A percentile compares a stretch with the other conserved stretches of the same genome.
Evolutionary conservation across 2,329 filamentous ascomycete genomes (phyloP).

Genomic region (Epichloe festucae): DNA sequence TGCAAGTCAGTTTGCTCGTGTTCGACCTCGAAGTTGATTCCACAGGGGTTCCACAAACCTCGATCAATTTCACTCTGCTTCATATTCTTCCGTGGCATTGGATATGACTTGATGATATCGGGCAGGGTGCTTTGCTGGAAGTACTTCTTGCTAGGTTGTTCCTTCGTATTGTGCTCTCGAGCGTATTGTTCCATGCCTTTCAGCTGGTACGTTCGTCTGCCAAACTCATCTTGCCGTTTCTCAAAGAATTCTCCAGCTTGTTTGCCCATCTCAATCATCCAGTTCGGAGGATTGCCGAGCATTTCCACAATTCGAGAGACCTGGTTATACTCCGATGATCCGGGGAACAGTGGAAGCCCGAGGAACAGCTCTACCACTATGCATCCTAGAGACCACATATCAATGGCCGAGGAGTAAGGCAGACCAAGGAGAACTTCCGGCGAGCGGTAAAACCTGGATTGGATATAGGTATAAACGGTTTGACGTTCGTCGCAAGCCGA

Average conservation of each 20-base stretch:
- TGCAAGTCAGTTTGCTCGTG: background rate
- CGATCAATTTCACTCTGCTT: slow-evolving; percentile 91
- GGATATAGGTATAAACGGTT: slow-evolving; percentile 98
- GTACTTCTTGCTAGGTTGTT: slow-evolving; percentile 99
- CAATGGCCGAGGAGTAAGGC: slow-evolving; percentile 95
- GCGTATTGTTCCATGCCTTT: slow-evolving; percentile 99
- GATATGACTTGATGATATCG: slow-evolving; percentile 94
- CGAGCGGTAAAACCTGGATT: slow-evolving; percentile 94
- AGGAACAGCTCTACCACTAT: slow-evolving; percentile 97
- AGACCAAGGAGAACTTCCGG: slow-evolving; percentile 91
- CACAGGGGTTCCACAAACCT: slow-evolving; percentile 40
- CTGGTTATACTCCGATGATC: slow-evolving; percentile 97
- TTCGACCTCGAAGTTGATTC: background rate
- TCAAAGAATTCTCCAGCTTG: slow-evolving; percentile 97
- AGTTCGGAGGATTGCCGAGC: slow-evolving; percentile 89
- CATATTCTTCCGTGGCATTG: slow-evolving; percentile 99
- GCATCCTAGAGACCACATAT: slow-evolving; percentile 98
- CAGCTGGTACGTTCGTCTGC: slow-evolving; percentile 75
- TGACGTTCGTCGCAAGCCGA: slow-evolving; percentile 97
- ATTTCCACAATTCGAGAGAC: slow-evolving; percentile 96
- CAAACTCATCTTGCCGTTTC: slow-evolving; percentile 82
- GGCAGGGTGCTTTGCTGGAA: slow-evolving; percentile 89
- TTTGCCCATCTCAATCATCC: slow-evolving; percentile 99
- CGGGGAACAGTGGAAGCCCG: slow-evolving; percentile 85
- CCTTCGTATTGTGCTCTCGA: slow-evolving; percentile 87